Conservation (phyloP, 805 yeast species). For the Pichia kluyveri region DNA sequence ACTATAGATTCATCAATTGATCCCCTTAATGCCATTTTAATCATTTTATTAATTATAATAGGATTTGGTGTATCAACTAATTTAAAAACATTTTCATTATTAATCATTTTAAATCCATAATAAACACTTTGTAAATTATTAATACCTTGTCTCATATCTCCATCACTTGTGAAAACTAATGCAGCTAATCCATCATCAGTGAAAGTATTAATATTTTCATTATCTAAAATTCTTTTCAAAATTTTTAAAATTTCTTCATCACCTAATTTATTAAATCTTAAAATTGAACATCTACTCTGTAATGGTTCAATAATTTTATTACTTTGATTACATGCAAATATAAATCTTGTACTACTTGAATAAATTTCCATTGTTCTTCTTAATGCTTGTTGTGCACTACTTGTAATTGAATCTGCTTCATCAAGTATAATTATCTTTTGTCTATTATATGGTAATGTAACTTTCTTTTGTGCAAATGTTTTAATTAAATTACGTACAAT, state of each 20-base stretch:
- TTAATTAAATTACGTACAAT: constrained; percentile 91
- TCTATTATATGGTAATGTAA: constrained; percentile 75
- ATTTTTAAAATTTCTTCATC: constrained; percentile 82
- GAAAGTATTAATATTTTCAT: constrained; percentile 59
- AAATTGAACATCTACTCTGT: constrained; percentile 92
- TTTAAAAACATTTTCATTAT: constrained; percentile 84
- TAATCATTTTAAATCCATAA: constrained; percentile 89
- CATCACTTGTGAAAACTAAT: constrained; percentile 89
- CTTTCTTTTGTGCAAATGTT: constrained; percentile 92
- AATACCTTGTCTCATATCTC: constrained; percentile 97
- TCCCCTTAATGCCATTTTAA: constrained; percentile 27
- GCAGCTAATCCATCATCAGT: constrained; percentile 91
- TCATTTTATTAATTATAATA: constrained; percentile 63
- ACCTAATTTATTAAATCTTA: constrained; percentile 70
- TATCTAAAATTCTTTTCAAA: constrained; percentile 57
- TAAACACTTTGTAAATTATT: constrained; percentile 90
- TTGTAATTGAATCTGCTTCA: constrained; percentile 97
- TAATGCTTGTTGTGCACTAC: constrained; percentile 91
- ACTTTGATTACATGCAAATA: constrained; percentile 96
- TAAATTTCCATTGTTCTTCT: constrained; percentile 94
- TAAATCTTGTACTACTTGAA: constrained; percentile 93
- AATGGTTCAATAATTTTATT: constrained; percentile 93
- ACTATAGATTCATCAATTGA: constrained; percentile 57
- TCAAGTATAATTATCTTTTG: constrained; percentile 91
- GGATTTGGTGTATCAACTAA: constrained; percentile 98